Conservation (phyloP, 495 filamentous ascomycete genomes). For the Trichoderma reesei region DNA sequence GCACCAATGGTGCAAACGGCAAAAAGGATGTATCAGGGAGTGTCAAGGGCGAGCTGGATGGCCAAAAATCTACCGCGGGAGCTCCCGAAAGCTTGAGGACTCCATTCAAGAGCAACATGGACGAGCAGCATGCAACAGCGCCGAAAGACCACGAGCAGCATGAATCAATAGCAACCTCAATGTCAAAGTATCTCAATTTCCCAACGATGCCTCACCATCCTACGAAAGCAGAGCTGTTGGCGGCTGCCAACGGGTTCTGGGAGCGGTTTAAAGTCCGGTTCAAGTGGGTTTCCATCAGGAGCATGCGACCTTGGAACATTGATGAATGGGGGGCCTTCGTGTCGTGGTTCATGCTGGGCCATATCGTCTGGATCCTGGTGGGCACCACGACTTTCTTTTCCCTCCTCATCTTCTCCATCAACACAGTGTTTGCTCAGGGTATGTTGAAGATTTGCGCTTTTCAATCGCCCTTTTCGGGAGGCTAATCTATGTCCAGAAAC, state of each 20-base stretch:
- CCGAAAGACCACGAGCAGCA: constrained; percentile 10
- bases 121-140: constrained; percentile 12
- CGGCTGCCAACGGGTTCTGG: constrained; percentile 87
- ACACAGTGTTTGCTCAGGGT: constrained; percentile 95
- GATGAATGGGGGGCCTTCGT: constrained; percentile 94
- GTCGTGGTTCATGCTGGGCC: constrained; percentile 88
- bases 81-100: constrained; percentile 15
- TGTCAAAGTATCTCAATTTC: constrained; percentile 49
- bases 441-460: constrained; percentile 16
- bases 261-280: constrained; percentile 84
- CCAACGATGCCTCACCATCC: constrained; percentile 70
- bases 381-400: constrained; percentile 98
- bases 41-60: background rate
- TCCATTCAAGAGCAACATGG: constrained; percentile 11
- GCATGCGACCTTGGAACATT: constrained; percentile 86
- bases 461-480: background rate
- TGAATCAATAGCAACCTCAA: constrained; percentile 27
- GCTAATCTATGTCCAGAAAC: constrained; percentile 52
- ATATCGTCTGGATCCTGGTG: constrained; percentile 86
- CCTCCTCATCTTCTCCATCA: constrained; percentile 75
- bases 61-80: background rate
- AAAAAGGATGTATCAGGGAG: background rate
- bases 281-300: constrained; percentile 95
- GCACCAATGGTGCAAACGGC: background rate
- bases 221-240: constrained; percentile 86